A percentile compares a stretch with the other conserved stretches of the same genome.
Conservation (phyloP, 1,139 yeast genomes). For the Suhomyces wounanorum region DNA sequence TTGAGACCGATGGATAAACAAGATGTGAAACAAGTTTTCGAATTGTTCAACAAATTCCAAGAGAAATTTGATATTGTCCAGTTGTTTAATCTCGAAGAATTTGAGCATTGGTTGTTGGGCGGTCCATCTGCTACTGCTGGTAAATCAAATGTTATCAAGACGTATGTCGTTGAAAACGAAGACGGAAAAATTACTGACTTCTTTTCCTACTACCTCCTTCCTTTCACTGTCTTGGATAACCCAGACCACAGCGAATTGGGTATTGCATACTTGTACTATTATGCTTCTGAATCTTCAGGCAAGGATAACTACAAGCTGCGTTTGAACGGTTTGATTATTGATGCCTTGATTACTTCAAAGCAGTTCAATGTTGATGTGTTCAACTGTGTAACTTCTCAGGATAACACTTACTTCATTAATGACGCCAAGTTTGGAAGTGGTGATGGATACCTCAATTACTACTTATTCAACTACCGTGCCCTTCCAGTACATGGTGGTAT, state of each 20-base stretch:
- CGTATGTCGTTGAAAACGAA: conserved; percentile 77
- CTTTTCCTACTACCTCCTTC: conserved; percentile 84
- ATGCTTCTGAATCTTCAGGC: conserved; percentile 65
- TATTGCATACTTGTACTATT: conserved; percentile 87
- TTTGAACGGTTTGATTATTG: conserved; percentile 61
- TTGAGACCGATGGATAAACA: conserved; percentile 60
- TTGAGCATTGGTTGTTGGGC: conserved; percentile 80
- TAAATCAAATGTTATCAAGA: conserved; percentile 57
- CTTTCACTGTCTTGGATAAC: conserved; percentile 80
- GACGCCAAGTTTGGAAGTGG: conserved; percentile 90
- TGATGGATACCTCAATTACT: conserved; percentile 88
- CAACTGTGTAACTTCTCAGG: conserved; percentile 90
- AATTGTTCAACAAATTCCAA: conserved; percentile 63
- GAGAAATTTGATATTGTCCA: conserved; percentile 73
- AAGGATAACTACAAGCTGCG: conserved; percentile 52
- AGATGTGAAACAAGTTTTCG: conserved; percentile 68
- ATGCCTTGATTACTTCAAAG: conserved; percentile 79
- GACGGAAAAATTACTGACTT: conserved; percentile 79
- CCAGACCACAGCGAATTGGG: conserved; percentile 67
- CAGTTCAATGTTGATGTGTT: conserved; percentile 77
- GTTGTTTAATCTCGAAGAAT: conserved; percentile 66
- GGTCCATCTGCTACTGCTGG: conserved; percentile 38
- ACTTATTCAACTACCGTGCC: conserved; percentile 85
- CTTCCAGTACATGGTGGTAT: conserved; percentile 83
- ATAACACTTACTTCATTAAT: conserved; percentile 78